Evolutionary conservation across 2,329 filamentous ascomycete genomes (phyloP), one percentile per base, ranked within the genome.

Genomic region (Trichoderma sp.): DNA sequence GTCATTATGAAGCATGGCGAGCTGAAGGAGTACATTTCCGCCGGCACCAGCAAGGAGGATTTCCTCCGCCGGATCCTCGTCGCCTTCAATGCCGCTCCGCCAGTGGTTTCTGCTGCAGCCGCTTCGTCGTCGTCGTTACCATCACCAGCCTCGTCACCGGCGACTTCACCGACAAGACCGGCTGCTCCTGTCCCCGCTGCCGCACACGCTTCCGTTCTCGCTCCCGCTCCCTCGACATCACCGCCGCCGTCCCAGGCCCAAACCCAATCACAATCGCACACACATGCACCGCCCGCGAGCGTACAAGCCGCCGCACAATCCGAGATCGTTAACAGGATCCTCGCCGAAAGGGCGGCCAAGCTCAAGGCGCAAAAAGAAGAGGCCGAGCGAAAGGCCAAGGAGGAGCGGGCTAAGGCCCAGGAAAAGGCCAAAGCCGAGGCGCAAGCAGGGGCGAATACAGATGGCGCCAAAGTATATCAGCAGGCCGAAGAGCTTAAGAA

Each of bases 1-100:
- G 89, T 98, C 18, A 87, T 97, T 24, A 95, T 98, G 79, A 91
- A 92, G 81, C 93, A 95, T 83, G 94, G 93, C 9, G 90, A 93
- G 77, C 85, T 97, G 16, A 92, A 93, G 80, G 93, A 96, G 82
- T 95, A 95, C 82, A 88, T 97, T 11, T 87, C 91, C 50, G 86
- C 90, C 1, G 93, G 92, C 9, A 88, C 90, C 9, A 84, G 86
- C 16, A 92, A 90, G 80, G 89, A 93, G 18, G 91, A 94, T 9
- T 95, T 97, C 75, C 82, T 91, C 65, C 86, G 85, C 16, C 82
- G 85, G 18, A 72, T 85, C 27, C 80, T 82, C 71, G 81, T 75
- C 56, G 81, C 83, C 12, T 85, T 86, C 67, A 81, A 79, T 64
- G 80, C 79, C 7, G 41, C 66, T 63, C 81, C 62, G 75, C 69